Base-by-base conservation (phyloP, 2,329 filamentous ascomycete species). In the Cladosporium sp. region DNA sequence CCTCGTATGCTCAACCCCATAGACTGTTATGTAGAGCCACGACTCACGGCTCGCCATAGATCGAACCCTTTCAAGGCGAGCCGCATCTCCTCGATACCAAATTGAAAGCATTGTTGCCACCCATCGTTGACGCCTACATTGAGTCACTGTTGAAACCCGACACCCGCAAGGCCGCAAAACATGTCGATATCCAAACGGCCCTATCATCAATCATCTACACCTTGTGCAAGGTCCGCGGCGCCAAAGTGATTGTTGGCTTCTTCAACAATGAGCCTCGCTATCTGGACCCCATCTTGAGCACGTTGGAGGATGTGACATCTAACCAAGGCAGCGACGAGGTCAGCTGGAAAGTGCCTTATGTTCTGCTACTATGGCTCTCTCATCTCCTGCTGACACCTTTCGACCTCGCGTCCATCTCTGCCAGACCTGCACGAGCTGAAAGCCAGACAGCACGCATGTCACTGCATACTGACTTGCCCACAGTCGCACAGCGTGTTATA, bases 31-130 rank as follows among this genome's bases (percentile, higher is more conserved):
- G 14, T 5, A 55, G 30, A 55, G 52, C 52, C 21, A 21, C 11
- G 59, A 66, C 69, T 73, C 65, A 74, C 70, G 66, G 60, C 55
- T 62, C 32, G 55, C 47, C n/a, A 36, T 65, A 81, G 78, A 87
- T 99, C 59, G 93, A 97, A 71, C 88, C 91, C 1, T 99, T 98
- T 72, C 94, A 98, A 83, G 93, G 97, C 82, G 90, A 96, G 70
- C 95, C 95, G 21, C 95, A 99, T 77, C 85, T 98, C 47, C 86
- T 99, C 30, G 95, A 99, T 79, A 87, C 92, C 11, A 87, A 94
- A 77, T 84, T 99, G 51, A 88, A 90, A 60, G 85, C 81, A 69
- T 88, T 96, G 78, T 83, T 98, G 59, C 90, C 92, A 28, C 81
- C 86, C 49, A 83, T 98, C 41, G 88, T 92, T 30, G 85, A 89